phyloP scores from a whole-genome alignment of 768 basidiomycete genomes.

The Mycena galopus region DNA sequence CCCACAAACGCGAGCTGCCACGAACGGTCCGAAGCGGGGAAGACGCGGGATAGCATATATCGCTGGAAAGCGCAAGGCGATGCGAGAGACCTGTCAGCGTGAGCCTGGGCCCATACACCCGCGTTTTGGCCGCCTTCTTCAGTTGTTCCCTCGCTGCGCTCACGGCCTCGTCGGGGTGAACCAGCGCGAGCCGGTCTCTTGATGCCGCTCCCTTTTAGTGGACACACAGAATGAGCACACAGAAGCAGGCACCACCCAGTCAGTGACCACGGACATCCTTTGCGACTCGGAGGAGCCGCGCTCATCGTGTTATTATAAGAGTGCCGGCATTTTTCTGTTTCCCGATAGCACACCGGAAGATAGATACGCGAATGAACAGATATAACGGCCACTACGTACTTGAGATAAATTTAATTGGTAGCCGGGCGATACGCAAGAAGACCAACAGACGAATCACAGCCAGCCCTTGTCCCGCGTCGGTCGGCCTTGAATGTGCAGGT shows the following conservation, averaged over 20 bases:
- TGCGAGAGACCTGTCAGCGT: too few species aligned
- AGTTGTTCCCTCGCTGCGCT: too few species aligned
- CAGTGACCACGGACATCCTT: too few species aligned
- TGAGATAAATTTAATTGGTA: neutral
- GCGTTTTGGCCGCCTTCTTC: too few species aligned
- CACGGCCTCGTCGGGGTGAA: too few species aligned
- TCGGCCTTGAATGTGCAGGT: conserved; percentile 4
- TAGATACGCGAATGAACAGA: neutral
- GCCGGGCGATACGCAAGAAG: neutral
- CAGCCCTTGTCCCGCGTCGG: neutral
- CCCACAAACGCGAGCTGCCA: too few species aligned
- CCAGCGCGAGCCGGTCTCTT: too few species aligned
- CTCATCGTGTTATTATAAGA: neutral
- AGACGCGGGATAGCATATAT: too few species aligned
- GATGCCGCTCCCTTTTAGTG: too few species aligned
- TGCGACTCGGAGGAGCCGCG: neutral
- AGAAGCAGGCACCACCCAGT: neutral
- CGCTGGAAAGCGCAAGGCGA: too few species aligned
- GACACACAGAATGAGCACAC: neutral
- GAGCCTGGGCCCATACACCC: too few species aligned
- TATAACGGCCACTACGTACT: neutral
- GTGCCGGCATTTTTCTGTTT: neutral
- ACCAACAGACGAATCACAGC: neutral
- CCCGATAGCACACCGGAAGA: neutral
- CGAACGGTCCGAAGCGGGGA: too few species aligned